Percentiles rank a stretch among this genome's conserved stretches.
phyloP scores from a whole-genome alignment of 495 filamentous ascomycete species.

The Aspergillus mulundensis region DNA sequence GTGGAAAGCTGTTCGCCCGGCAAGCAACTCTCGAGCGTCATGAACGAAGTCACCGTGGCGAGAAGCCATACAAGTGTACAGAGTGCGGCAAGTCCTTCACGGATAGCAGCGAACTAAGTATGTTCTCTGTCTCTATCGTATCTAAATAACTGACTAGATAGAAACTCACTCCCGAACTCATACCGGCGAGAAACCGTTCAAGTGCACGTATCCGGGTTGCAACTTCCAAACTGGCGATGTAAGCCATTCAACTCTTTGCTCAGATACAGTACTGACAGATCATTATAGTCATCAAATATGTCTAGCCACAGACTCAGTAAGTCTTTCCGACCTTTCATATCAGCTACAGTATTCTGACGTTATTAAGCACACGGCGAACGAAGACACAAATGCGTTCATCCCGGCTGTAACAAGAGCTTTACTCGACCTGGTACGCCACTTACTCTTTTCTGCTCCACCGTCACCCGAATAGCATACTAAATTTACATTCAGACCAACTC shows the following conservation, averaged over 20 bases:
- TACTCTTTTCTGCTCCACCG: neutral
- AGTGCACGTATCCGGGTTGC: slow-evolving; percentile 46
- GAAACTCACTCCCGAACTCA: slow-evolving; percentile 51
- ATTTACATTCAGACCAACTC: slow-evolving; percentile 33
- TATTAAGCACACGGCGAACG: slow-evolving; percentile 41
- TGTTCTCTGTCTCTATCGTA: slow-evolving; percentile 5
- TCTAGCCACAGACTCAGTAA: slow-evolving; percentile 45
- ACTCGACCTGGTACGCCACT: slow-evolving; percentile 40
- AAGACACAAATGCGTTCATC: slow-evolving; percentile 40
- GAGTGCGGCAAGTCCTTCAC: slow-evolving; percentile 45
- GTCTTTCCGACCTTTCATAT: slow-evolving; percentile 2
- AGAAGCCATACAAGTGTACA: slow-evolving; percentile 47
- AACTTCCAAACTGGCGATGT: slow-evolving; percentile 47
- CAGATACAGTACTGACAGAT: neutral
- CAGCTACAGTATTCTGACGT: slow-evolving; percentile 15
- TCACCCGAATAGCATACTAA: neutral
- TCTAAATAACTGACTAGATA: slow-evolving; percentile 18
- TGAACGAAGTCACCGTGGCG: slow-evolving; percentile 50
- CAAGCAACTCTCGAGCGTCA: slow-evolving; percentile 47
- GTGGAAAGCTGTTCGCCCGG: slow-evolving; percentile 45
- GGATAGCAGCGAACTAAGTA: slow-evolving; percentile 49
- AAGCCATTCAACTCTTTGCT: slow-evolving; percentile 13
- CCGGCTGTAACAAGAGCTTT: slow-evolving; percentile 45
- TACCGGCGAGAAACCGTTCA: slow-evolving; percentile 49
- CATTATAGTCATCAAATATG: slow-evolving; percentile 44